Base-by-base conservation (phyloP, 768 basidiomycete species). In the Strobilomyces confusus region DNA sequence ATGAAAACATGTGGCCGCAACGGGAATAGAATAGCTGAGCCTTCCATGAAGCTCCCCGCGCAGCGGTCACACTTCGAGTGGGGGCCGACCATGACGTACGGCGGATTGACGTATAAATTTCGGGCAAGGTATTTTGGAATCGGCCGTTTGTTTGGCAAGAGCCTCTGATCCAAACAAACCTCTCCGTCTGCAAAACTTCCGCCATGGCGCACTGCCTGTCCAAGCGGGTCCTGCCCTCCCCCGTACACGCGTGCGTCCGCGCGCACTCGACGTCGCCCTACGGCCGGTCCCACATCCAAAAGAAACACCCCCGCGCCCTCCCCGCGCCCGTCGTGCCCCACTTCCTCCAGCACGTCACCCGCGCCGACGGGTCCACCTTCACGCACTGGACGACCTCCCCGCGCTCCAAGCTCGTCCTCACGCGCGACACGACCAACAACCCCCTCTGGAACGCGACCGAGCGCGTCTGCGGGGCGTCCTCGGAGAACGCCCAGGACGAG, bases 331-430 rank as follows among this genome's bases (percentile, higher is more conserved):
- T 91, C 60, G 88, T 93, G 2, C 89, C 91, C 32, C 87, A 87
- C 58, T 95, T 87, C 70, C 87, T 90, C 4, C 92, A 94, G 70
- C 81, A 78, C 58, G 88, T 95, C 55, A 79, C 91, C 52, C 84
- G 89, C 59, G 84, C 92, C 0, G 94, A 95, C 72, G 93, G 94
- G 12, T 87, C 89, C 25, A 89, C 88, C 1, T 92, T 91, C 68
- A 83, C 81, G 5, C 89, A 94, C 60, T 89, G 87, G 80, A 91
- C 89, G 13, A 95, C 93, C 1, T 92, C 92, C 0, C 93, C 94
- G 0, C 84, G 84, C 7, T 85, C 87, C 4, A 69, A 81, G 34
- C 80, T 92, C 43, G 81, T 84, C 34, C 76, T 95, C 44, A 89
- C 92, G 19, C 83, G 92, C 38, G 93, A 95, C 63, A 85, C 89